Percentiles rank a stretch among this genome's conserved stretches.
These are phyloP conservation scores for Dissophora ornata DNA, from an alignment of 192 early-diverging fungal species.

Conservation along the genomic window DNA sequence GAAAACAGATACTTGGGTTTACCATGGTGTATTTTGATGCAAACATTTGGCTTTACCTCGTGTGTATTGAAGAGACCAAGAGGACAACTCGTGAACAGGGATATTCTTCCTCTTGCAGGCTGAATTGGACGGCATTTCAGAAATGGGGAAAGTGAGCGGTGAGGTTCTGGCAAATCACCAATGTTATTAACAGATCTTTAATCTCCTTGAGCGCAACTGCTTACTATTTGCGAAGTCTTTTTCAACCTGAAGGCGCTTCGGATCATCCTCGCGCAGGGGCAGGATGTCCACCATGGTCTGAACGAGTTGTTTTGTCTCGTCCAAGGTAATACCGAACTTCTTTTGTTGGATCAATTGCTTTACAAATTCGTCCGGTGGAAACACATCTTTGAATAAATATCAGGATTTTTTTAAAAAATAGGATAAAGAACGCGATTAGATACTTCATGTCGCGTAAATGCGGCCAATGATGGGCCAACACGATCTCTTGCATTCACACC, in stretches of 20 bases:
- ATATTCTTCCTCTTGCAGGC: constrained; percentile 31
- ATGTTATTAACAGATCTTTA: not conserved
- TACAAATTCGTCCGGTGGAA: constrained; percentile 27
- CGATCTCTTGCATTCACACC: constrained; percentile 6
- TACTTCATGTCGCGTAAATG: too few relatives aligned
- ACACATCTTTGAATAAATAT: too few relatives aligned
- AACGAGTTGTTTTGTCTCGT: constrained; percentile 18
- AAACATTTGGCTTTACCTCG: constrained; percentile 20
- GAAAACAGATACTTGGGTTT: not conserved
- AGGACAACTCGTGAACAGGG: constrained; percentile 3
- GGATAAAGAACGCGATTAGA: too few relatives aligned
- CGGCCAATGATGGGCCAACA: too few relatives aligned
- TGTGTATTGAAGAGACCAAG: constrained; percentile 24
- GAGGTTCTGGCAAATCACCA: too few relatives aligned
- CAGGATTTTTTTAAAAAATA: not conserved
- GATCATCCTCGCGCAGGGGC: constrained; percentile 25
- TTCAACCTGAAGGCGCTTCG: constrained; percentile 21
- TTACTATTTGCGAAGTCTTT: constrained; percentile 31
- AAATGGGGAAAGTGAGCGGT: too few relatives aligned
- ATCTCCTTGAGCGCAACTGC: not conserved
- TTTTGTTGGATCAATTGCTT: constrained; percentile 26
- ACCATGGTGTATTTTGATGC: not conserved
- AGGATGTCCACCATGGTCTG: constrained; percentile 18
- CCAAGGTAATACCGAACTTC: constrained; percentile 15
- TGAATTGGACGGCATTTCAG: not conserved